phyloP scores from a whole-genome alignment of 169 alveolate genomes.

The Plasmodium ovale region DNA sequence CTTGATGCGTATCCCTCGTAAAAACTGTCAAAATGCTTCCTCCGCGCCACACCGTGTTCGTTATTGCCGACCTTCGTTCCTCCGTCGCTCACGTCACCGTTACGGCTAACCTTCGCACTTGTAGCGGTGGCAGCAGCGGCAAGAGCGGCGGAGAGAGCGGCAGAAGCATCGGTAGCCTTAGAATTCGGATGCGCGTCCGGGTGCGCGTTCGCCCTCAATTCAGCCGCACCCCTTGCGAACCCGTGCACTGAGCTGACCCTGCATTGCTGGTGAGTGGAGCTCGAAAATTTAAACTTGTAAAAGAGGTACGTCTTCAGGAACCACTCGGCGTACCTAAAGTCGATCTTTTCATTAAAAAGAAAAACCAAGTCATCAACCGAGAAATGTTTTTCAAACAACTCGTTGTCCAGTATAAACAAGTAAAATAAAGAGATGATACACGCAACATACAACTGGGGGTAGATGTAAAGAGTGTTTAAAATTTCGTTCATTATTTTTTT shows the following conservation, averaged over 20 bases:
- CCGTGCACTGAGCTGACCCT: too few relatives aligned
- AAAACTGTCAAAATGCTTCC: conserved; percentile 14
- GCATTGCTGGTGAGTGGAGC: background rate
- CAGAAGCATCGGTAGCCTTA: too few relatives aligned
- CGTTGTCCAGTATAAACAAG: conserved; percentile 53
- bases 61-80: background rate
- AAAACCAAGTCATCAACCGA: conserved; percentile 22
- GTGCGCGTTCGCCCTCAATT: too few relatives aligned
- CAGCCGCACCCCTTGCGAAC: too few relatives aligned
- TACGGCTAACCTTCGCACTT: background rate
- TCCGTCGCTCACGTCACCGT: background rate
- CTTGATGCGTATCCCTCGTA: conserved; percentile 36
- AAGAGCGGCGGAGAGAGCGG: too few relatives aligned
- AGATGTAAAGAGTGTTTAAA: conserved; percentile 30
- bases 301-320: conserved; percentile 44
- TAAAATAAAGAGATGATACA: conserved; percentile 41
- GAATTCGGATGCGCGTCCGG: too few relatives aligned
- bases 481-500: conserved; percentile 48
- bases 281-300: conserved; percentile 54
- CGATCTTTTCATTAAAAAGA: conserved; percentile 38
- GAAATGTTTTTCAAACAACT: conserved; percentile 32
- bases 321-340: conserved; percentile 70
- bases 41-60: background rate
- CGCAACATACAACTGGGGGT: conserved; percentile 50
- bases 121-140: too few relatives aligned